Evolutionary conservation across 495 filamentous ascomycete species (phyloP).

Genomic region (Cryomyces minteri): DNA sequence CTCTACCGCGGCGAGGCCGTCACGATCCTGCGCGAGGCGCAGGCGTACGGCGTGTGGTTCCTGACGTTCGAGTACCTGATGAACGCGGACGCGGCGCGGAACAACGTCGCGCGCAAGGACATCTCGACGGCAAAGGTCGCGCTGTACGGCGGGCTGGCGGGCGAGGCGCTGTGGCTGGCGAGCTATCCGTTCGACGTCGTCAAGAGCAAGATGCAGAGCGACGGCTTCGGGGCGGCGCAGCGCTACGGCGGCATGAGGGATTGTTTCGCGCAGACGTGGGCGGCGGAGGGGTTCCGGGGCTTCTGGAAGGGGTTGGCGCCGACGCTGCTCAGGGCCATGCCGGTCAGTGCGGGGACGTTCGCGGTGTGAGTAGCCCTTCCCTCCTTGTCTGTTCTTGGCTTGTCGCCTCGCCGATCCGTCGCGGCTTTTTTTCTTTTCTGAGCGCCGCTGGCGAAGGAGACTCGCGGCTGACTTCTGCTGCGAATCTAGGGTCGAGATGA

Average conservation of each 20-base stretch:
- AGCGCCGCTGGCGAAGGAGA: too few relatives aligned
- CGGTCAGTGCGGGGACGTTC: constrained; percentile 92
- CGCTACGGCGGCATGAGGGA: constrained; percentile 70
- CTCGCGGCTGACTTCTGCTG: not conserved
- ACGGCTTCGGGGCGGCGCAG: constrained; percentile 54
- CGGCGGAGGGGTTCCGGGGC: constrained; percentile 55
- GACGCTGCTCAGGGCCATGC: constrained; percentile 92
- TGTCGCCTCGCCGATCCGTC: too few relatives aligned
- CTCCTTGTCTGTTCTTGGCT: not conserved
- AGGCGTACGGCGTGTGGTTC: constrained; percentile 95
- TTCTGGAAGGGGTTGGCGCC: constrained; percentile 86
- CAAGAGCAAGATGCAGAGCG: constrained; percentile 99
- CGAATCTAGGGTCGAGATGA: constrained; percentile 33
- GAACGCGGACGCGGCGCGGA: constrained; percentile 67
- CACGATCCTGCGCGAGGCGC: constrained; percentile 73
- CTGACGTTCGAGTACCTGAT: constrained; percentile 89
- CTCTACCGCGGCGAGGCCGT: constrained; percentile 77
- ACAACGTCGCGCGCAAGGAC: constrained; percentile 52
- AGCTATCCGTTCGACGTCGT: constrained; percentile 94
- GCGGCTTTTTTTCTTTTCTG: too few relatives aligned
- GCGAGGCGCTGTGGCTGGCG: constrained; percentile 79
- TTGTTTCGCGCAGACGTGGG: constrained; percentile 72
- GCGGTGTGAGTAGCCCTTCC: constrained; percentile 36
- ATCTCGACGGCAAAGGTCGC: constrained; percentile 74
- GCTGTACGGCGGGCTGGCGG: constrained; percentile 79